Evolutionary conservation across 1,284 basidiomycete genomes (phyloP).

Genomic region (Ustilago hordei): DNA sequence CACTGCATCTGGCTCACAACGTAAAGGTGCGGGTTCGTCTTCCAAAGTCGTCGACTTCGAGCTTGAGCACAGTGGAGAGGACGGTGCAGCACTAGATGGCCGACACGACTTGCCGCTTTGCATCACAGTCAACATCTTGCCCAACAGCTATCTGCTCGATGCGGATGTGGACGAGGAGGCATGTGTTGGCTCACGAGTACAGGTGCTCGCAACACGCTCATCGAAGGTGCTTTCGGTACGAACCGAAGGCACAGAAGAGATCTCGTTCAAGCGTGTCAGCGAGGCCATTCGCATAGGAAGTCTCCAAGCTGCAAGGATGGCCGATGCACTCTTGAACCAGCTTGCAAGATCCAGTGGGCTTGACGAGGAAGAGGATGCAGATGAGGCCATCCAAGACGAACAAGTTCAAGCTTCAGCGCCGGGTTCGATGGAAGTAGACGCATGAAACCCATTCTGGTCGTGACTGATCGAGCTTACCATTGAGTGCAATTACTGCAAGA

Average conservation of each 20-base stretch:
- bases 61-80: constrained; percentile 56
- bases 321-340: constrained; percentile 35
- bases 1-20: constrained; percentile 8
- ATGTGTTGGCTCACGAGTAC: constrained; percentile 45
- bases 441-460: neutral
- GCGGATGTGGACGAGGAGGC: constrained; percentile 60
- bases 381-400: neutral
- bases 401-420: constrained; percentile 7
- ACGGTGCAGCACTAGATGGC: constrained; percentile 47
- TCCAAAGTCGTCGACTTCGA: constrained; percentile 61
- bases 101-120: constrained; percentile 60
- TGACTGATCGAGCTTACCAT: neutral
- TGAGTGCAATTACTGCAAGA: neutral
- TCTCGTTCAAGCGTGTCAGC: constrained; percentile 43
- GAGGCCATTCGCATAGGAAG: constrained; percentile 44
- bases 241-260: constrained; percentile 41
- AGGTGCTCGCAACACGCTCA: constrained; percentile 51
- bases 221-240: constrained; percentile 48
- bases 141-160: constrained; percentile 56
- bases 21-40: constrained; percentile 5
- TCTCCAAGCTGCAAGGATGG: constrained; percentile 42
- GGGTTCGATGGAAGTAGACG: constrained; percentile 33
- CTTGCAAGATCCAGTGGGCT: constrained; percentile 16
- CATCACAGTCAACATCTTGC: constrained; percentile 59
- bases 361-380: constrained; percentile 23